Base-by-base conservation (phyloP, 1,284 basidiomycete species). In the Microbotryum violaceum region DNA sequence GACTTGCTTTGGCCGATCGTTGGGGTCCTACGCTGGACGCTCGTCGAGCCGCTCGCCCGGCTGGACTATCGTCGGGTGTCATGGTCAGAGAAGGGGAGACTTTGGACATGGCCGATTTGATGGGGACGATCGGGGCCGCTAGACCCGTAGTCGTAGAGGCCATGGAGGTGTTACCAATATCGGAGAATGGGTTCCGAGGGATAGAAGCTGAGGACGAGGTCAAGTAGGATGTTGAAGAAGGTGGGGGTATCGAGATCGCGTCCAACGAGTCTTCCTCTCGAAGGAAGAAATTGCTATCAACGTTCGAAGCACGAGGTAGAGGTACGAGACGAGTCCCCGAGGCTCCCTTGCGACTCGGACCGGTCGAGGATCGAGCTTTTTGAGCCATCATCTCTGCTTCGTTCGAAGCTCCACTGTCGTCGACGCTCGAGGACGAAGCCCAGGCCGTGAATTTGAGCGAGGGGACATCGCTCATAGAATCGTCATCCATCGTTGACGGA, bases 1-100 rank as follows among this genome's bases (percentile, higher is more conserved):
- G 61, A 21, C 29, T 57, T 1, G 62, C 45, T 51, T 69, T 69
- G 21, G 62, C 63, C 3, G 63, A 63, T 20, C 68, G 64, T 10
- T 63, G 58, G 2, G 68, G 68, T 2, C 68, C 68, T 47, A 67
- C 65, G 56, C 63, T 61, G 20, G 68, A 69, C 14, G 54, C 27
- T 31, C 68, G 58, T 16, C 68, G 58, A n/a, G 54, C 55, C 6
- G 37, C 37, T 31, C 49, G 42, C 20, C 48, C 49, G 55, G 20
- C 55, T 42, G 37, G 56, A 31, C 23, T 42, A 18, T 56, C 25
- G 54, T n/a, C 46, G 46, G 9, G 60, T 57, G 12, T 61, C 25
- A 25, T 45, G 9, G 54, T 29, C 23, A 25, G 9, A 6, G 23
- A 21, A 23, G 48, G 27, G 16, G n/a, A 49, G 48, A 54, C 29